Conservation (phyloP, 768 basidiomycete genomes). For the Suillus placidus region DNA sequence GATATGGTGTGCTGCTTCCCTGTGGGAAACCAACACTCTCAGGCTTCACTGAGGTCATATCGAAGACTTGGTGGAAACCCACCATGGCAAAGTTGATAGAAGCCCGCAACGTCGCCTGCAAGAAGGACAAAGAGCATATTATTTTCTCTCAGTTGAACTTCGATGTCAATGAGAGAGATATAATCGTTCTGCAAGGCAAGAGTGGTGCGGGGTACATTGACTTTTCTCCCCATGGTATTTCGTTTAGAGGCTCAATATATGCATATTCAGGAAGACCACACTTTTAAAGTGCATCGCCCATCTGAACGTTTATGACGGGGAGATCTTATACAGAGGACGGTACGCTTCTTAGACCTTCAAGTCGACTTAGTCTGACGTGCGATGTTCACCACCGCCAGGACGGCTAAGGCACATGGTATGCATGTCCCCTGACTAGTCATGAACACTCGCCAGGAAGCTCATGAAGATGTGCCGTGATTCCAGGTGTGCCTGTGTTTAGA, state of each 20-base stretch:
- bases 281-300: conserved; percentile 85
- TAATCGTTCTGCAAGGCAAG: conserved; percentile 76
- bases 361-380: background rate
- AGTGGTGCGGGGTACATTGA: conserved; percentile 69
- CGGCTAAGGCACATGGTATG: conserved; percentile 53
- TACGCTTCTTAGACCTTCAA: conserved; percentile 34
- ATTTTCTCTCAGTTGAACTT: conserved; percentile 69
- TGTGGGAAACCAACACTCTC: background rate
- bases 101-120: conserved; percentile 52
- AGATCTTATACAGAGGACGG: conserved; percentile 69
- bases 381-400: conserved; percentile 34
- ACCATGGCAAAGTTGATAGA: conserved; percentile 46
- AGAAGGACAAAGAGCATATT: conserved; percentile 45
- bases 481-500: conserved; percentile 78
- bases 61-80: conserved; percentile 8
- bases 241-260: background rate
- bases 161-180: conserved; percentile 68
- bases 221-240: background rate
- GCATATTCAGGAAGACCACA: conserved; percentile 57
- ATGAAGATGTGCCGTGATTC: background rate
- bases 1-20: background rate
- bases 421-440: conserved; percentile 8
- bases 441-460: conserved; percentile 3
- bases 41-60: background rate
- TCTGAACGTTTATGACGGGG: conserved; percentile 69